Evolutionary conservation across 2,329 filamentous ascomycete species (phyloP).

Genomic region (Sporothrix variecibatus): DNA sequence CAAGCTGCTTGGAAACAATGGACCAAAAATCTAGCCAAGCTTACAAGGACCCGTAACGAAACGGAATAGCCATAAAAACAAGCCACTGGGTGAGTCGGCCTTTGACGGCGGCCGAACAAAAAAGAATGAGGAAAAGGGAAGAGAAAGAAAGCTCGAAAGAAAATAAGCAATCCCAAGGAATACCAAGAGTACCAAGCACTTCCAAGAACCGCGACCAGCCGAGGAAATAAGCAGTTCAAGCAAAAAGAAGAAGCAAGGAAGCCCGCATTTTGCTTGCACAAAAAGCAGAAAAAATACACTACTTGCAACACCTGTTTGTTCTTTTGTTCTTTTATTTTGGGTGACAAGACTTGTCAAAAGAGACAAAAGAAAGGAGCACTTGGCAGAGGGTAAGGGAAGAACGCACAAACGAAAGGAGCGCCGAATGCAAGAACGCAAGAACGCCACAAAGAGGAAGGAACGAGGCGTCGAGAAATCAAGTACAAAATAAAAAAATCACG

Average conservation of each 20-base stretch:
- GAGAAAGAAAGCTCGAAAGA: too few relatives aligned
- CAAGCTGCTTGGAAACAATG: background rate
- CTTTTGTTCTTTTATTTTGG: too few relatives aligned
- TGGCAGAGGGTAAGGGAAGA: too few relatives aligned
- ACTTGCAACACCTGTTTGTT: too few relatives aligned
- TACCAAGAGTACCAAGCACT: background rate
- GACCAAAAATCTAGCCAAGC: background rate
- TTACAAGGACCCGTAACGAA: background rate
- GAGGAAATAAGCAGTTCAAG: background rate
- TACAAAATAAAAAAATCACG: too few relatives aligned
- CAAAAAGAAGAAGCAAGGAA: background rate
- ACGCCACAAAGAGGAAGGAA: too few relatives aligned
- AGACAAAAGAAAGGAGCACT: too few relatives aligned
- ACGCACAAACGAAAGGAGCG: too few relatives aligned
- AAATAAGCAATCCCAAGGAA: background rate
- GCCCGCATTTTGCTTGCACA: too few relatives aligned
- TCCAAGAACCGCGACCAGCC: background rate
- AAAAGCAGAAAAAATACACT: background rate
- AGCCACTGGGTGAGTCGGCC: background rate
- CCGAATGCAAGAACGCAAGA: too few relatives aligned
- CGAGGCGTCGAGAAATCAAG: too few relatives aligned
- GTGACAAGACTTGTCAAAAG: too few relatives aligned
- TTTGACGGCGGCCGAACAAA: background rate
- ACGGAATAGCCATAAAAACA: background rate
- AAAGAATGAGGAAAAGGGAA: background rate